Conservation (phyloP, 352 stramenopile species). For the Phytophthora tentaculata region DNA sequence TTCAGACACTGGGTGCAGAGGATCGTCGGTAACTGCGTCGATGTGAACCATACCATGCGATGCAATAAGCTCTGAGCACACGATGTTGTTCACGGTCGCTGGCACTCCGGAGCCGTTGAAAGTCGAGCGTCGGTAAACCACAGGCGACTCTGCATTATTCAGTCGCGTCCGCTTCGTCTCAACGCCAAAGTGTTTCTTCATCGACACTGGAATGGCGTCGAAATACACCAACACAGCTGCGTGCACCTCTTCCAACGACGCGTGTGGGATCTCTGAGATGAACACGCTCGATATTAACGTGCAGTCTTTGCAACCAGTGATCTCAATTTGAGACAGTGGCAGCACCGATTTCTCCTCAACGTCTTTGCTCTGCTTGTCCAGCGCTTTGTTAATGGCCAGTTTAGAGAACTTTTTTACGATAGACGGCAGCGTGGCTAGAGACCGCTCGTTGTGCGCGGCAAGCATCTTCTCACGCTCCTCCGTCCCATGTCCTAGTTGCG, state of each 20-base stretch:
- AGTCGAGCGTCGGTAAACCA: slow-evolving; percentile 31
- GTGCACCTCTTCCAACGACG: slow-evolving; percentile 36
- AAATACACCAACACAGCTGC: slow-evolving; percentile 34
- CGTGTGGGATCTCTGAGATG: slow-evolving; percentile 42
- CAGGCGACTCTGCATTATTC: slow-evolving; percentile 19
- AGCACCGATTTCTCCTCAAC: slow-evolving; percentile 14
- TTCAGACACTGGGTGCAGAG: slow-evolving; percentile 22
- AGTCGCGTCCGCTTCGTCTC: slow-evolving; percentile 23
- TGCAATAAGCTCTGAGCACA: slow-evolving; percentile 27
- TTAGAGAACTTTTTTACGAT: slow-evolving; percentile 34
- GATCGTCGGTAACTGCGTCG: slow-evolving; percentile 34
- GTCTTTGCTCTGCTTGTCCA: slow-evolving; percentile 5
- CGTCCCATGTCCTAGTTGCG: slow-evolving; percentile 19
- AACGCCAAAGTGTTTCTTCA: slow-evolving; percentile 39
- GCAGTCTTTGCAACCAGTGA: slow-evolving; percentile 36
- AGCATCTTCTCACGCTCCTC: slow-evolving; percentile 30
- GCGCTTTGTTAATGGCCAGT: slow-evolving; percentile 28
- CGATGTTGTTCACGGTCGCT: slow-evolving; percentile 34
- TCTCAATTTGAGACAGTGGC: slow-evolving; percentile 39
- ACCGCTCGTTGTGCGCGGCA: slow-evolving; percentile 31
- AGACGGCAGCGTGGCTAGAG: slow-evolving; percentile 26
- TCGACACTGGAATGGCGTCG: slow-evolving; percentile 26
- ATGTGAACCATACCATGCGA: slow-evolving; percentile 37
- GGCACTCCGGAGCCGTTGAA: slow-evolving; percentile 24
- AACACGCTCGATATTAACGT: slow-evolving; percentile 45